Evolutionary conservation across 2,329 filamentous ascomycete species (phyloP), one percentile per base, ranked within the genome.

Genomic region (Dothistroma pini): DNA sequence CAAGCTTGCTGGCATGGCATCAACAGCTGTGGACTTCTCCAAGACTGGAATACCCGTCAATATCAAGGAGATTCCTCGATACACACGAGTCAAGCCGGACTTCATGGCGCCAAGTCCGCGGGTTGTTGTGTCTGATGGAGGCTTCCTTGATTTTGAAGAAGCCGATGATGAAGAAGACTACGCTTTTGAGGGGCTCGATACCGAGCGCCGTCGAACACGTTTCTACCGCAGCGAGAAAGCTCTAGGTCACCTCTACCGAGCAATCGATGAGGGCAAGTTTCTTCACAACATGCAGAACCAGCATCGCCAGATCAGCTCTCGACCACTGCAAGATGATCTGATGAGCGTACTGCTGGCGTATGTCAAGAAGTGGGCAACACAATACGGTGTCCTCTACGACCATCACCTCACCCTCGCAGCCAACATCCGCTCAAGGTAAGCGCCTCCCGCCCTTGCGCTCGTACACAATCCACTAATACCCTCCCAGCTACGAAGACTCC

Each of bases 161-260:
- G 77, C 78, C 3, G 76, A 80, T 1, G 75, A 77, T 0, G 77
- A 79, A 6, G 78, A 81, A 16, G 77, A 83, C 31, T 75, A 77
- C 0, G 76, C 79, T 9, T 69, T 73, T 35, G 70, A 72, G 25
- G 69, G 66, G 14, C 61, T 72, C 31, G 71, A 72, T 31, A 61
- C 59, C 4, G 69, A 71, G 52, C 68, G 61, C 0, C 63, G 60
- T 10, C 64, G 75, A 67, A 5, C 77, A 80, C 74, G 75, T 3
- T 93, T 86, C 70, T 93, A 95, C 71, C 75, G 74, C 34, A 91
- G 88, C 1, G 67, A 84, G 0, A 91, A 90, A 66, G 79, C 89
- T 0, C 80, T 95, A 0, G 91, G 91, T 0, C 75, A 80, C 4
- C 78, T 96, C 0, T 95, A 89, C 70, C 84, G 89, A 1, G 83